Percentiles rank a stretch among this genome's conserved stretches.
Evolutionary conservation across 345 rosid species (phyloP).

Genomic region (Cochlearia excelsa): DNA sequence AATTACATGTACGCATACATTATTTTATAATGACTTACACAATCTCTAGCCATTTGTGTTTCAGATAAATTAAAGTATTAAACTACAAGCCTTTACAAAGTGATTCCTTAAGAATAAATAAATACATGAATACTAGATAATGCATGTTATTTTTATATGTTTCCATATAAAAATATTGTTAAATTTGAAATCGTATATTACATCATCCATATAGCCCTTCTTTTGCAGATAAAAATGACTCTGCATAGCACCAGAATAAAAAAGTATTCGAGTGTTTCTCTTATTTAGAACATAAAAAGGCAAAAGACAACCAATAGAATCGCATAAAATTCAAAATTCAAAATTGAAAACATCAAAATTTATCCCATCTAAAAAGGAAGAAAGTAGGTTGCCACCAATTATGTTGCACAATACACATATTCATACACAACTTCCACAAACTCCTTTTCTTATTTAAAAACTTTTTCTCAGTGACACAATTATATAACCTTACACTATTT

Average conservation of each 20-base stretch:
- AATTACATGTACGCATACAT: no score
- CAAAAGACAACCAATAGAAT: constrained; percentile 14
- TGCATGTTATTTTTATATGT: no score
- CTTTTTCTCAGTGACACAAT: constrained; percentile 19
- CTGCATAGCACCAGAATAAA: constrained; percentile 15
- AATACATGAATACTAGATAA: no score
- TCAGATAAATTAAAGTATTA: no score
- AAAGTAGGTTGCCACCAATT: constrained; percentile 18
- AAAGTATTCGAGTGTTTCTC: constrained; percentile 1
- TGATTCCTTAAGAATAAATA: no score
- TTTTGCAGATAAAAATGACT: not conserved
- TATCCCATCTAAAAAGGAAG: constrained; percentile 13
- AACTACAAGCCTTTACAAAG: no score
- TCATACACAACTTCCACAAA: constrained; percentile 5
- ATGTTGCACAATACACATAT: constrained; percentile 16
- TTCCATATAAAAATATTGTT: no score
- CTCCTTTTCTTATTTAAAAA: constrained; percentile 27
- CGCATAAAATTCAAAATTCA: constrained; percentile 14
- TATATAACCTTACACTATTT: constrained; percentile 13
- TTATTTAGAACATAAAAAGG: not conserved
- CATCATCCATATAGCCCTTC: no score
- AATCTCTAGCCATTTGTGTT: no score
- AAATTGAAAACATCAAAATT: constrained; percentile 18
- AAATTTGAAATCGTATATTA: no score
- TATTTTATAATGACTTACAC: no score